Evolutionary conservation across 345 rosid species (phyloP).

Genomic region (Crucihimalaya himalaica): DNA sequence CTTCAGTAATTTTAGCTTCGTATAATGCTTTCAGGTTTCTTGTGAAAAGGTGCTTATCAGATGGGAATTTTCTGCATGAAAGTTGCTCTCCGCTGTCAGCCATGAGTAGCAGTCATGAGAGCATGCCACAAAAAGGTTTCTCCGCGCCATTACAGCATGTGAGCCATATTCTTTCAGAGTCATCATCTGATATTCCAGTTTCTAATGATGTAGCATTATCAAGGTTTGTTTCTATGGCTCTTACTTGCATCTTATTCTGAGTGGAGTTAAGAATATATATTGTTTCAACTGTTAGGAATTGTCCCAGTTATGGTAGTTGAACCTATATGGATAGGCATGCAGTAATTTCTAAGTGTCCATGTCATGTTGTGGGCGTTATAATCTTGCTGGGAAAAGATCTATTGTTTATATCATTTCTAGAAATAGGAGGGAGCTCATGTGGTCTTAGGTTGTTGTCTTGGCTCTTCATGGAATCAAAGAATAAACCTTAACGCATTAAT

Average conservation of each 20-base stretch:
- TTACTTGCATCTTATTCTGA: slow-evolving; percentile 6
- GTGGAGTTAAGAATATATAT: not conserved
- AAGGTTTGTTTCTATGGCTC: slow-evolving; percentile 51
- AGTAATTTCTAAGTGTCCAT: not conserved
- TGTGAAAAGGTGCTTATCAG: slow-evolving; percentile 75
- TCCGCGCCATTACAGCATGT: slow-evolving; percentile 47
- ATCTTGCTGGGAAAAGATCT: not conserved
- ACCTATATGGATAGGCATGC: not conserved
- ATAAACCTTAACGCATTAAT: not conserved
- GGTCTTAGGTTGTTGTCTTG: not conserved
- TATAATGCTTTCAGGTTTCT: slow-evolving; percentile 52
- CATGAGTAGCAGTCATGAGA: slow-evolving; percentile 42
- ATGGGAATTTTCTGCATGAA: slow-evolving; percentile 68
- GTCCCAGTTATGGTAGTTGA: not conserved
- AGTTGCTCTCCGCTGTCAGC: slow-evolving; percentile 47
- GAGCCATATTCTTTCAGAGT: slow-evolving; percentile 57
- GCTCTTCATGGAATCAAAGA: not conserved
- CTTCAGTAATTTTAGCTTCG: not conserved
- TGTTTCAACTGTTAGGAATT: not conserved
- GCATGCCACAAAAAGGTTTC: slow-evolving; percentile 47
- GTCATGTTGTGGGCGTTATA: not conserved
- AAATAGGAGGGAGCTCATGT: not conserved
- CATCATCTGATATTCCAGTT: slow-evolving; percentile 77
- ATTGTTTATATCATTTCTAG: not conserved
- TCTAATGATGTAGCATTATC: slow-evolving; percentile 63